These are phyloP conservation scores for Mycena belliarum DNA, from an alignment of 768 basidiomycete genomes.

Conservation along the genomic window DNA sequence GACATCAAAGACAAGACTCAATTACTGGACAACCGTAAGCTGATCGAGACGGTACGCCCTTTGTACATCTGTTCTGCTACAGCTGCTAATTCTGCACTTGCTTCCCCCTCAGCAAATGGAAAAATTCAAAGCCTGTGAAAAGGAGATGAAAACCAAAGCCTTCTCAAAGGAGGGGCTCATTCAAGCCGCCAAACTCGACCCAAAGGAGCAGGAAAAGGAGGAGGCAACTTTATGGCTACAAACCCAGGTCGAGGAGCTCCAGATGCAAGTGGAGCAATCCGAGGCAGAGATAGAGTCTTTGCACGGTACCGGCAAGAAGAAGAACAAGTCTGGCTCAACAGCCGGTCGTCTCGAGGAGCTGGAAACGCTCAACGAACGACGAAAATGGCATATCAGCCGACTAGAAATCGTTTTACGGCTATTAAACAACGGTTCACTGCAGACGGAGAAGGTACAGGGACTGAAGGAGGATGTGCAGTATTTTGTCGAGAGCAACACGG, in stretches of 20 bases:
- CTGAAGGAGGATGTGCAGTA: constrained; percentile 95
- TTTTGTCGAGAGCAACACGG: constrained; percentile 94
- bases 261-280: constrained; percentile 88
- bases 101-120: constrained; percentile 90
- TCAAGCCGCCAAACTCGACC: constrained; percentile 91
- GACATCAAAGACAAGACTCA: constrained; percentile 98
- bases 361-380: constrained; percentile 86
- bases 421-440: constrained; percentile 89
- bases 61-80: neutral
- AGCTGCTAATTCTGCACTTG: neutral
- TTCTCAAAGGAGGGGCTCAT: constrained; percentile 98
- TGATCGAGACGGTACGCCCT: constrained; percentile 91
- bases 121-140: constrained; percentile 99
- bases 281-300: constrained; percentile 94
- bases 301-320: constrained; percentile 82
- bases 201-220: constrained; percentile 94
- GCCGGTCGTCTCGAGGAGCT: constrained; percentile 80
- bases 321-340: constrained; percentile 68
- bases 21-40: constrained; percentile 88
- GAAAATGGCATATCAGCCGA: constrained; percentile 93
- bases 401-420: constrained; percentile 92
- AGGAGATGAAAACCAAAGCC: constrained; percentile 99
- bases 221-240: constrained; percentile 89
- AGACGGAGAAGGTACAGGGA: constrained; percentile 74
- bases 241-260: constrained; percentile 85